Evolutionary conservation across 352 stramenopile genomes (phyloP), one percentile per base, ranked within the genome.

Genomic region (Globisporangium echinulatum): DNA sequence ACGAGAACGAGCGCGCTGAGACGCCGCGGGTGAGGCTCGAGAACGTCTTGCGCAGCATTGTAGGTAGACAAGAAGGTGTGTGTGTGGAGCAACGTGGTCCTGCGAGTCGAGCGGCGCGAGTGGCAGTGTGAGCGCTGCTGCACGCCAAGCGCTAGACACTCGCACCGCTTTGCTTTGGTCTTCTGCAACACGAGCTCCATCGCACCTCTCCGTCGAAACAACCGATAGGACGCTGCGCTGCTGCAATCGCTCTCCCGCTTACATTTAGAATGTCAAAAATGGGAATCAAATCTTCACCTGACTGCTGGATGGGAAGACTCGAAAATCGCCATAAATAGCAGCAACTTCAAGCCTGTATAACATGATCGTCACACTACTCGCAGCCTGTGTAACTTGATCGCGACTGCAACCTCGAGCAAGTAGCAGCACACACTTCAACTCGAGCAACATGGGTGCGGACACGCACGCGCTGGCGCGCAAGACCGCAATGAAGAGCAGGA

Each of bases 1-100:
- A 77, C 7, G 70, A 74, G 59, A 72, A 71, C 11, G 54, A n/a
- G 44, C 60, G 49, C 25, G 50, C 54, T 3, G 60, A 47, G 13
- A 38, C 54, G 48, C 60, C 54, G 42, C 42, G 50, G 49, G 53
- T 43, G 49, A 66, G 17, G 14, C 33, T 61, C 54, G 54, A 52
- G 54, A 66, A 39, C 49, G 60, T 61, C 60, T 66, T 60, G 60
- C 54, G 55, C 39, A 66, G 42, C 54, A 66, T 56, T 33, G 11
- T 44, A 44, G 7, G 40, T 44, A 13, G 7, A 13, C 11, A 13
- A 44, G 7, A 44, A 13, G 7, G 40, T 51, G 43, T 11, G 15
- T 47, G 53, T 37, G 25, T 33, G 25, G 25, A 33, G 25, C 25
- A 33, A 2, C 25, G 25, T 33, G 25, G 25, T 33, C 25, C 25